Conservation (phyloP, 768 basidiomycete species). For the Naematelia encephala region DNA sequence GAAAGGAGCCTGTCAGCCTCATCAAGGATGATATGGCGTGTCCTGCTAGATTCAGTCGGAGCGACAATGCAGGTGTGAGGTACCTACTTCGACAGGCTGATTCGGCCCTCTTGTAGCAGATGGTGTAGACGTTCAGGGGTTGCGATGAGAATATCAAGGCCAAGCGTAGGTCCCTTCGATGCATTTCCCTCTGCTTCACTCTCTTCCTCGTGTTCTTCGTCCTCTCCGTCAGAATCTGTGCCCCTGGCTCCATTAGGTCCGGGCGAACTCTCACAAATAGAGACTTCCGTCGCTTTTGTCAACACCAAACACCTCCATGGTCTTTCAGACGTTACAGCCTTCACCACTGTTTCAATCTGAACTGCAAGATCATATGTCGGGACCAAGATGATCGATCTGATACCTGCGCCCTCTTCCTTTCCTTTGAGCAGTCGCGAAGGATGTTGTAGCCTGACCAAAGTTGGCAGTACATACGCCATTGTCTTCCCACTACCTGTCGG, state of each 20-base stretch:
- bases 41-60: conserved; percentile 55
- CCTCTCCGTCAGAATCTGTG: conserved; percentile 26
- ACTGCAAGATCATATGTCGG: conserved; percentile 95
- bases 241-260: conserved; percentile 54
- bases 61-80: not conserved
- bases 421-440: conserved; percentile 44
- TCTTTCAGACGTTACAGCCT: conserved; percentile 62
- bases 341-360: conserved; percentile 88
- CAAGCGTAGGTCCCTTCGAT: conserved; percentile 10
- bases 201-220: conserved; percentile 4
- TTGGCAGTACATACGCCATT: conserved; percentile 80
- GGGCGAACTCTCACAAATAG: conserved; percentile 53
- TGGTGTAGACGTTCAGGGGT: conserved; percentile 87
- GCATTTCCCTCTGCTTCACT: not conserved
- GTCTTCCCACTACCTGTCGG: conserved; percentile 99
- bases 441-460: conserved; percentile 56
- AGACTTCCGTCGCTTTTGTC: conserved; percentile 83
- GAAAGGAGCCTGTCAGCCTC: conserved; percentile 92
- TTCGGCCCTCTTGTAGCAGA: conserved; percentile 64
- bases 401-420: conserved; percentile 56
- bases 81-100: conserved; percentile 37
- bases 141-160: conserved; percentile 75
- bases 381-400: conserved; percentile 74
- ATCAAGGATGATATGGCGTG: conserved; percentile 79
- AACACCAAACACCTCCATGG: conserved; percentile 79